Evolutionary conservation across 1,284 basidiomycete species (phyloP).

Genomic region (Ceratobasidium sp.): DNA sequence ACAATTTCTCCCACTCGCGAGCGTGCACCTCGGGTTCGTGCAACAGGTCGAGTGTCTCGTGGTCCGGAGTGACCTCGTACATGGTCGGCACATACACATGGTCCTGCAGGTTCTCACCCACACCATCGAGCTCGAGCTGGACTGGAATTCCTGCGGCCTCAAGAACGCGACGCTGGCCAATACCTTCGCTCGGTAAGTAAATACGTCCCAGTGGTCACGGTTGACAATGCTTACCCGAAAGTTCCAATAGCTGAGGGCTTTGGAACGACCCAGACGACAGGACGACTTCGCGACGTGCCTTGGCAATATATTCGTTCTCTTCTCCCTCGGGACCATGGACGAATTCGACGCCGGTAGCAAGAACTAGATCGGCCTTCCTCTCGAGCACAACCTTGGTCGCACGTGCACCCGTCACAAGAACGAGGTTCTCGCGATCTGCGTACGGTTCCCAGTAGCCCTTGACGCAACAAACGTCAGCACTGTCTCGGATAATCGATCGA

Average conservation of each 20-base stretch:
- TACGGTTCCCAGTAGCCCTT: constrained; percentile 31
- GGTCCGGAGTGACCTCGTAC: constrained; percentile 38
- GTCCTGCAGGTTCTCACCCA: constrained; percentile 56
- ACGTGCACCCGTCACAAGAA: constrained; percentile 27
- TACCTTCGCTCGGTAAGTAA: constrained; percentile 44
- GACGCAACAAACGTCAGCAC: background rate
- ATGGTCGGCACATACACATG: constrained; percentile 43
- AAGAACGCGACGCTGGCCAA: constrained; percentile 54
- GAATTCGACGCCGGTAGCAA: constrained; percentile 46
- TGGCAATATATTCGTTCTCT: constrained; percentile 38
- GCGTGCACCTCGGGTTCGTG: constrained; percentile 34
- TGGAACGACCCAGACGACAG: constrained; percentile 45
- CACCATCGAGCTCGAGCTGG: constrained; percentile 51
- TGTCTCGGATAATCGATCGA: background rate
- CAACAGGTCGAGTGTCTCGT: constrained; percentile 38
- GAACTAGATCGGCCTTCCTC: constrained; percentile 9
- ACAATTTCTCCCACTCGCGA: constrained; percentile 35
- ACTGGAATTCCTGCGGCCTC: constrained; percentile 49
- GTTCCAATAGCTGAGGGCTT: constrained; percentile 47
- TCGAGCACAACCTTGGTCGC: constrained; percentile 15
- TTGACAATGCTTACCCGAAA: constrained; percentile 49
- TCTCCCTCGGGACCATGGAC: constrained; percentile 42
- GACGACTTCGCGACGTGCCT: constrained; percentile 18
- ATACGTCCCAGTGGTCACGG: background rate
- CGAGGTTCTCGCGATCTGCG: constrained; percentile 20